Percentiles rank a stretch among this genome's conserved stretches.
Evolutionary conservation across 2,329 filamentous ascomycete species (phyloP).

Genomic region (Diaporthe caulivora): DNA sequence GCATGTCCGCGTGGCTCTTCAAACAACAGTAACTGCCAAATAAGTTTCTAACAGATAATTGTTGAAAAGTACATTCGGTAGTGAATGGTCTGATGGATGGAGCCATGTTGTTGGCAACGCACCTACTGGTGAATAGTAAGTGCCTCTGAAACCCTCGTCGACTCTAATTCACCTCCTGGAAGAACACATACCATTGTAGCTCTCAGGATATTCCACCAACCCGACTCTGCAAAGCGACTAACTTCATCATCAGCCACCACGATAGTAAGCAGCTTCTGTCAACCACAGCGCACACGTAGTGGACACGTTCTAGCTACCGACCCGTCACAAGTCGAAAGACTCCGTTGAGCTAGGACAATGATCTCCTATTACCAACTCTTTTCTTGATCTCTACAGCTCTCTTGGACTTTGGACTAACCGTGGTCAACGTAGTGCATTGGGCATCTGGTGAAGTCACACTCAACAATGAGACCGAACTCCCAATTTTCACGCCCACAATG

Average conservation of each 20-base stretch:
- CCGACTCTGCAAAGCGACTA: background rate
- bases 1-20: background rate
- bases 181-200: background rate
- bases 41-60: background rate
- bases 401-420: background rate
- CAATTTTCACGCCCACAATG: constrained; percentile 56
- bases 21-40: background rate
- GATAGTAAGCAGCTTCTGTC: constrained; percentile 17
- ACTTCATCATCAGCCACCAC: background rate
- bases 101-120: background rate
- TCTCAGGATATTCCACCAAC: background rate
- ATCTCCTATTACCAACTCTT: too few species aligned
- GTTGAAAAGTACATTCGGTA: constrained; percentile 50
- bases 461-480: constrained; percentile 41
- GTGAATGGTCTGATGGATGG: constrained; percentile 52
- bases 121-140: constrained; percentile 11
- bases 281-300: too few species aligned
- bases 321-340: background rate
- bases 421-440: constrained; percentile 52
- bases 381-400: too few species aligned
- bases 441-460: constrained; percentile 51
- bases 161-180: too few species aligned
- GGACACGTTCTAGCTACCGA: background rate
- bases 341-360: background rate
- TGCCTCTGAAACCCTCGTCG: background rate